These are phyloP conservation scores for Tulasnella sp. DNA, from an alignment of 768 basidiomycete species.

Conservation along the genomic window DNA sequence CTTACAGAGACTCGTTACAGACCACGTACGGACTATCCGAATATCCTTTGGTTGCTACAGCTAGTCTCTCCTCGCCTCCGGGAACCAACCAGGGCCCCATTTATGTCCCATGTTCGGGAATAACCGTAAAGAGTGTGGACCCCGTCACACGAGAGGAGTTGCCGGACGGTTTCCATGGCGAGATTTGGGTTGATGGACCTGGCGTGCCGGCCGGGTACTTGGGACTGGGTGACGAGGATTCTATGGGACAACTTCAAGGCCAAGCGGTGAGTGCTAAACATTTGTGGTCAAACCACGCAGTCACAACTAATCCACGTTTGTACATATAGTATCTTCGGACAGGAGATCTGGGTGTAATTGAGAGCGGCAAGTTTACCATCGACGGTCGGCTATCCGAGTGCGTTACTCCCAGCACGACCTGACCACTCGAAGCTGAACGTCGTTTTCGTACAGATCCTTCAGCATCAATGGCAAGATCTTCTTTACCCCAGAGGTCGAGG, in stretches of 20 bases:
- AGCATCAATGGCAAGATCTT: background rate
- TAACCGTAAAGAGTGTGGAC: conserved; percentile 12
- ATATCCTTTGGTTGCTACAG: background rate
- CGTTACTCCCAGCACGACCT: background rate
- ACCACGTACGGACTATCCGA: background rate
- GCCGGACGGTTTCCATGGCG: conserved; percentile 8
- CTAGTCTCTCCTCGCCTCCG: background rate
- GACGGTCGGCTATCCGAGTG: conserved; percentile 8
- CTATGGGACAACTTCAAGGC: background rate
- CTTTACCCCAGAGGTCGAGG: conserved; percentile 3
- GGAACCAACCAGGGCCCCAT: background rate
- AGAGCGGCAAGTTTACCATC: conserved; percentile 2
- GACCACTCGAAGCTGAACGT: background rate
- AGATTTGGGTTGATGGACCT: conserved; percentile 13
- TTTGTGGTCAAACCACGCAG: background rate
- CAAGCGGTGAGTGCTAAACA: background rate
- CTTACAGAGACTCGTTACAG: background rate
- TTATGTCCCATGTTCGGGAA: background rate
- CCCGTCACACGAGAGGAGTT: background rate
- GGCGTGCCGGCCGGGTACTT: background rate
- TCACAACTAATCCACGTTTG: background rate
- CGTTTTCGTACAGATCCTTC: background rate
- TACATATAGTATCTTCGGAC: conserved; percentile 3
- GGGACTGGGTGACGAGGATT: background rate
- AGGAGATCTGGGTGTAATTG: background rate